These are phyloP conservation scores for Ichthyophthirius multifiliis DNA, from an alignment of 169 alveolate genomes.

Conservation along the genomic window DNA sequence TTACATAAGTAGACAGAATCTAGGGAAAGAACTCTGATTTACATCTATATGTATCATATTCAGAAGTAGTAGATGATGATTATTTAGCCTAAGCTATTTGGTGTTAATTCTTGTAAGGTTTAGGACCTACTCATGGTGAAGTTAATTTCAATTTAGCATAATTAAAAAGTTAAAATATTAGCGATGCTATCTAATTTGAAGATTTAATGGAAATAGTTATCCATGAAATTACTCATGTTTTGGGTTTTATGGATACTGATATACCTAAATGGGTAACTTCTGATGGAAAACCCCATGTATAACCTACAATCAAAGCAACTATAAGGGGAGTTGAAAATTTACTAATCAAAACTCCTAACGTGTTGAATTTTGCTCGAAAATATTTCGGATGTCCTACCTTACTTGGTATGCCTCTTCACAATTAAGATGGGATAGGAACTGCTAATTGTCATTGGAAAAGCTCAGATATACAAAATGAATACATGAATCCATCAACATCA, in stretches of 20 bases:
- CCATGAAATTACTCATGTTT: not conserved
- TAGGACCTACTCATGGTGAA: too few species aligned
- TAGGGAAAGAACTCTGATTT: not conserved
- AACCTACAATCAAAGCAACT: not conserved
- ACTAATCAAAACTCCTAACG: slow-evolving; percentile 26
- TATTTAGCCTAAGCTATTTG: too few species aligned
- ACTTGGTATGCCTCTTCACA: slow-evolving; percentile 24
- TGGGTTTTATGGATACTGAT: not conserved
- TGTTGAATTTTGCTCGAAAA: slow-evolving; percentile 5
- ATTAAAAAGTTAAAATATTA: too few species aligned
- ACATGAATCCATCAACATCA: slow-evolving; percentile 16
- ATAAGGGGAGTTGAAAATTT: not conserved
- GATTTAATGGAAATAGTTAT: not conserved
- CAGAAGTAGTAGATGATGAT: too few species aligned
- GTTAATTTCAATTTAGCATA: too few species aligned
- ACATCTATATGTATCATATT: too few species aligned
- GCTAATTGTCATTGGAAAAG: slow-evolving; percentile 37
- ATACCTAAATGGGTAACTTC: not conserved
- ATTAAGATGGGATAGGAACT: slow-evolving; percentile 33
- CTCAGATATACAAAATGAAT: slow-evolving; percentile 20
- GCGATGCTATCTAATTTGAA: not conserved
- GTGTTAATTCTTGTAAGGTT: too few species aligned
- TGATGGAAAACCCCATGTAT: not conserved
- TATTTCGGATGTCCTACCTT: slow-evolving; percentile 26
- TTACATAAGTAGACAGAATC: not conserved